These are phyloP conservation scores for Thraustochytrium striatum DNA, from an alignment of 352 stramenopile genomes.

Conservation along the genomic window DNA sequence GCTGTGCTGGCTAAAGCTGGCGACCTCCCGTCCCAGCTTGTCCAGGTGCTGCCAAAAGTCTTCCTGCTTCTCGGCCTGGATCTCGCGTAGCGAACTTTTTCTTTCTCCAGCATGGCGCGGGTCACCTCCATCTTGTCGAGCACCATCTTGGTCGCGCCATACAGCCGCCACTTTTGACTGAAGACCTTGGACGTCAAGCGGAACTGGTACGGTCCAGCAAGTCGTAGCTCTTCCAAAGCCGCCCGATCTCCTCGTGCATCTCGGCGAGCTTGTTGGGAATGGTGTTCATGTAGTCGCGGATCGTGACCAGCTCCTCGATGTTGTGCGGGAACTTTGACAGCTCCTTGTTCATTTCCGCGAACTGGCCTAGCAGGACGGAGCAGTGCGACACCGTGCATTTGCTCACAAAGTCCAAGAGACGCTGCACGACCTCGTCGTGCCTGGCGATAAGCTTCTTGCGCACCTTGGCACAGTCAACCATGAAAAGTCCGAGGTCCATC, in stretches of 20 bases:
- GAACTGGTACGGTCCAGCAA: constrained; percentile 74
- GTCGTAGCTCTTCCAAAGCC: constrained; percentile 71
- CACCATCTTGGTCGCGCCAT: constrained; percentile 78
- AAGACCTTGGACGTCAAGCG: constrained; percentile 79
- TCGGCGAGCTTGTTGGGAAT: constrained; percentile 44
- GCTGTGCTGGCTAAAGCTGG: constrained; percentile 16
- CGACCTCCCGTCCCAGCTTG: constrained; percentile 31
- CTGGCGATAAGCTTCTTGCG: constrained; percentile 23
- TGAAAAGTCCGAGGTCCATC: constrained; percentile 48
- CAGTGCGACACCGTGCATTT: constrained; percentile 52
- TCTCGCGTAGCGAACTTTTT: constrained; percentile 74
- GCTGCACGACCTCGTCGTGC: constrained; percentile 65
- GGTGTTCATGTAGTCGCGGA: constrained; percentile 32
- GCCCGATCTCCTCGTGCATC: constrained; percentile 66
- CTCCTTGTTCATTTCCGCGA: constrained; percentile 76
- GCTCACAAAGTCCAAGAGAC: constrained; percentile 63
- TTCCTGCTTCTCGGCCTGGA: constrained; percentile 84
- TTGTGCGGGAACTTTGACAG: constrained; percentile 74
- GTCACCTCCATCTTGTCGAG: constrained; percentile 76
- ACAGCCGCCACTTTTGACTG: constrained; percentile 78
- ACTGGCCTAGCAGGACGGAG: constrained; percentile 63
- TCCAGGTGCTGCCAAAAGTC: constrained; percentile 78
- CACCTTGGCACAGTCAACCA: constrained; percentile 2
- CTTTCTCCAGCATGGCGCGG: constrained; percentile 69
- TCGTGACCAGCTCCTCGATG: constrained; percentile 72